phyloP scores from a whole-genome alignment of 768 basidiomycete species.

The Kwoniella europaea region DNA sequence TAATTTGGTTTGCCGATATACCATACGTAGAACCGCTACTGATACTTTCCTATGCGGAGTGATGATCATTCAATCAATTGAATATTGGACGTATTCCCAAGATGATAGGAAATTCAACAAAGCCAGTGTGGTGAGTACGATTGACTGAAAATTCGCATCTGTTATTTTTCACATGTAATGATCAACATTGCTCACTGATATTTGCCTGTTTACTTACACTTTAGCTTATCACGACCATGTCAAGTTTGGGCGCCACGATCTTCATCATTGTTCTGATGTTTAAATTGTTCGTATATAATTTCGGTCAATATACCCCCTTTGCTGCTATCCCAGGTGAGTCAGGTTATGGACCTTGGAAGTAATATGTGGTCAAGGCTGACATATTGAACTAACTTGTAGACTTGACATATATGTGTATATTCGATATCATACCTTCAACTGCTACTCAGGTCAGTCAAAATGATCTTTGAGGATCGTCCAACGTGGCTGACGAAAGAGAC shows the following conservation, averaged over 20 bases:
- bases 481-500: not conserved
- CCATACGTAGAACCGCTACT: slow-evolving; percentile 2
- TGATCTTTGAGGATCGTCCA: too few species aligned
- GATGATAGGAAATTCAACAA: slow-evolving; percentile 16
- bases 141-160: not conserved
- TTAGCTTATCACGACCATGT: slow-evolving; percentile 5
- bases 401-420: slow-evolving; percentile 7
- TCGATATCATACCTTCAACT: slow-evolving; percentile 15
- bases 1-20: too few species aligned
- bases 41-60: slow-evolving; percentile 8
- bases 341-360: not conserved
- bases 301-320: slow-evolving; percentile 9
- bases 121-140: slow-evolving; percentile 8
- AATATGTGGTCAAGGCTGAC: too few species aligned
- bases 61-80: slow-evolving; percentile 4
- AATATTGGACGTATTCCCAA: slow-evolving; percentile 5
- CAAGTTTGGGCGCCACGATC: slow-evolving; percentile 8
- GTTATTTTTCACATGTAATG: not conserved
- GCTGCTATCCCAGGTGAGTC: slow-evolving; percentile 2
- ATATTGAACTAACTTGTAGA: not conserved
- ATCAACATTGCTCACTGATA: not conserved
- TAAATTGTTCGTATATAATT: slow-evolving; percentile 20
- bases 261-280: slow-evolving; percentile 14
- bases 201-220: too few species aligned
- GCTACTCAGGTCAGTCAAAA: slow-evolving; percentile 8